Conservation (phyloP, 352 stramenopile species). For the Phytophthora macrochlamydospora region DNA sequence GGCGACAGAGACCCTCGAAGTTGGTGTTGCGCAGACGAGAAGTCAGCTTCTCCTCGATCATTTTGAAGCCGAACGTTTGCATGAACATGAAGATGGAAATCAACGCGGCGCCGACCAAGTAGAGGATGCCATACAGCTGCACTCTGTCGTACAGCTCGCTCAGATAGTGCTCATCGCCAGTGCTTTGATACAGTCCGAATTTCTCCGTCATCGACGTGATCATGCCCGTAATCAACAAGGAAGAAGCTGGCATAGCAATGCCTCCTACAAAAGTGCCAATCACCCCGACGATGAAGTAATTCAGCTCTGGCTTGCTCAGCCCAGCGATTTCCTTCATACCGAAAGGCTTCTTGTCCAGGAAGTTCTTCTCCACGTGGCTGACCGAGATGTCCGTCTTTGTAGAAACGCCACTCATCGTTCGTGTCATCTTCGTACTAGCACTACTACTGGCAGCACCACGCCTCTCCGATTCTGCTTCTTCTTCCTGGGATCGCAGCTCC, state of each 20-base stretch:
- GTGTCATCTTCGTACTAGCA: neutral
- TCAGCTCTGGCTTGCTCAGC: conserved; percentile 8
- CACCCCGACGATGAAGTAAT: conserved; percentile 17
- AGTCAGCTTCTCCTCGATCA: neutral
- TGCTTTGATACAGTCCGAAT: conserved; percentile 37
- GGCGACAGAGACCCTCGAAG: conserved; percentile 40
- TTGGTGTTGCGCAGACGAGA: conserved; percentile 40
- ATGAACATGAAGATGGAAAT: too few relatives aligned
- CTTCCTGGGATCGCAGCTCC: too few relatives aligned
- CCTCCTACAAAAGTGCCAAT: too few relatives aligned
- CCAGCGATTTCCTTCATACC: neutral
- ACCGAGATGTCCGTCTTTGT: conserved; percentile 16
- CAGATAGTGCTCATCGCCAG: neutral
- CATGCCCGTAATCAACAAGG: conserved; percentile 48
- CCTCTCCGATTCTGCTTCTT: conserved; percentile 1
- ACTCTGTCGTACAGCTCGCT: too few relatives aligned
- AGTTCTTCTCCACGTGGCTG: conserved; percentile 18
- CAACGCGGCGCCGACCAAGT: too few relatives aligned
- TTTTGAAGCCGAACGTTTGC: neutral
- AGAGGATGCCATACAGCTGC: too few relatives aligned
- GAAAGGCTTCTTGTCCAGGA: conserved; percentile 14
- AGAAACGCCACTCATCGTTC: conserved; percentile 9
- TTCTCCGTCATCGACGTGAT: conserved; percentile 53
- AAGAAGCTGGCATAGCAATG: conserved; percentile 23
- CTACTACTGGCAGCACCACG: conserved; percentile 1